Evolutionary conservation across 345 rosid genomes (phyloP), one percentile per base, ranked within the genome.

Genomic region (Brassica nigra): DNA sequence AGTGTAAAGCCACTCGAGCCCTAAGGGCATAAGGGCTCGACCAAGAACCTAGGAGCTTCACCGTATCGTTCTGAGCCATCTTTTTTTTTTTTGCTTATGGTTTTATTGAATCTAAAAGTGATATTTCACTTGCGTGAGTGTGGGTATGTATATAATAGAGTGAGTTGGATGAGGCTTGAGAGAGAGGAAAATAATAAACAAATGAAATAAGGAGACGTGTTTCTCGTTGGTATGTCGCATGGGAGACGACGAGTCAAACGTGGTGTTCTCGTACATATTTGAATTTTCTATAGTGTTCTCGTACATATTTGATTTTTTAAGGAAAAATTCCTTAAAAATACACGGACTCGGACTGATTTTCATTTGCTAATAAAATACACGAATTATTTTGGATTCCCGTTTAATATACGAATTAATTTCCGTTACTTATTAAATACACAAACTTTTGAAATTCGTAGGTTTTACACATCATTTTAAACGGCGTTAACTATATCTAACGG

Each of bases 1-100:
- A 37, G 70, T 66, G 70, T 18, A 66, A 54, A 66, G 70, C 52
- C 54, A 37, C 70, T 66, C 54, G 70, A 36, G 54, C 70, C 70
- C 70, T 66, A 1, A 37, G 15, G 15, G 52, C 70, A 18, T 0
- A 66, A 66, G 70, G 70, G 16, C 70, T 66, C 70, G 70, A 37
- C 70, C 70, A 66, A 37, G 16, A 18, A 37, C 70, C 70, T 66
- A 66, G 1, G 30, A 66, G 70, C 54, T 18, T 66, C 30, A 66
- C 70, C 44, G 70, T 36, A 9, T 66, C 70, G 30, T 66, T 66
- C 31, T 66, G 70, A 18, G 70, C 70, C 70, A 66, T 66, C 54
- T 66, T 33, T 3, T 33, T 33, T 3, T 33, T 2, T 58, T 16
- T 2, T 36, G 1, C 8, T 66, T 66, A 61, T 61, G 15, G 49